Evolutionary conservation across 148 eudicot species (phyloP), one percentile per base, ranked within the genome.

Genomic region (Cornus controversa): DNA sequence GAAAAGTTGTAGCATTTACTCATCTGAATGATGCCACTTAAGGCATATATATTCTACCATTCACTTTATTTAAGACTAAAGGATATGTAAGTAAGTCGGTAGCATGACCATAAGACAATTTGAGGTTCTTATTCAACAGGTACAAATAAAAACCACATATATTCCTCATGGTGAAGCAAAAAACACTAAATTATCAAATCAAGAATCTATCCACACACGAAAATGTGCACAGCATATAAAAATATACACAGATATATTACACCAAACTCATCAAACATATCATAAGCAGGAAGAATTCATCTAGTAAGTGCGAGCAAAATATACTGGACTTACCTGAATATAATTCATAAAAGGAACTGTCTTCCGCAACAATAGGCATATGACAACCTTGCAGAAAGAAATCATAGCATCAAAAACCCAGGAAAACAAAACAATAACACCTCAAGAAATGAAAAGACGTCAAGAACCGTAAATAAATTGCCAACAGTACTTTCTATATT

Each of bases 341-440:
- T 92, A 94, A 78, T 85, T 84, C 96, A 92, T 91, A 37, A 94
- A 87, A 67, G 92, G 78, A 77, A 86, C 84, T 11, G 98, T 94
- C 90, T 94, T 94, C 75, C 98, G 89, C 89, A 90, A 78, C 87
- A 94, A 77, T 63, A 92, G 86, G 86, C 98, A 94, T 66, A 92
- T 78, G 47, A 94, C 97, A 72, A 94, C 98, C 98, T 94, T 78
- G n/a, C 23, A 67, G 28, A 69, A n/a, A 54, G 42, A 75, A 58
- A 64, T 40, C 45, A 65, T 64, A 36, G 54, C 47, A 64, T 75
- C 73, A 80, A 69, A 70, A 37, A 79, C 60, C 34, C 45, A 70
- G 69, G 26, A 57, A 80, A 67, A 45, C 28, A 23, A 65, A 40
- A 16, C 57, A 50, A 50, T 20, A 36, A 47, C 22, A 11, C 18